Evolutionary conservation across 257 asterid genomes (phyloP), one percentile per base, ranked within the genome.

Genomic region (Parsonsia alboflavescens): DNA sequence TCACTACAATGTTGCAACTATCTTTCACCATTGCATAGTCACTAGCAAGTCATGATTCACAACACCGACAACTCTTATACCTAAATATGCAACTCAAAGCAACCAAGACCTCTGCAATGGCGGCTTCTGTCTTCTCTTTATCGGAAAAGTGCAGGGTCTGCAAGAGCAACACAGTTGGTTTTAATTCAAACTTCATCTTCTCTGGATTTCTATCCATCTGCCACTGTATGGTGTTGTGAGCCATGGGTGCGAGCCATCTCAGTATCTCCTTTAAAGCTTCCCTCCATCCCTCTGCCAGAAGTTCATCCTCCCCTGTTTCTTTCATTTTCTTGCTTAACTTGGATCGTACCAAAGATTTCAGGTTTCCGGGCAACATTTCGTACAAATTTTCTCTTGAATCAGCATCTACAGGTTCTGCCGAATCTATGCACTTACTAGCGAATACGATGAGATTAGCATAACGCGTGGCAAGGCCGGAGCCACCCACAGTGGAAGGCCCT

Each of bases 171-270:
- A 85, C 87, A 0, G 86, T 58, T 0, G 91, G 84, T 76, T 79
- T 85, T 19, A 81, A 73, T 2, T 86, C 92, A 10, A 93, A 85
- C 79, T 76, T 89, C 86, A 80, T 82, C 89, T 81, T 89, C 89
- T 85, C 96, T 30, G 84, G 85, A 56, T 77, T 89, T 78, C 93
- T 84, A 82, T 91, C 97, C 79, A 83, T 73, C 72, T 88, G 97
- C 97, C 98, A 93, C 71, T 77, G 79, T 77, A 89, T 73, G 2
- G 97, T 91, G 71, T 88, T 85, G 2, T 79, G 86, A 0, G 98
- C 98, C 85, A 91, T 80, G 24, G 98, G 96, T 19, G 82, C 90
- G 17, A 93, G 88, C 98, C 98, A 93, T 81, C 75, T 81, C 90
- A 93, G 59, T 44, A 93, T 84, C 74, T 82, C 97, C 65, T 24